Base-by-base conservation (phyloP, 768 basidiomycete species). In the Rubroboletus satanas region DNA sequence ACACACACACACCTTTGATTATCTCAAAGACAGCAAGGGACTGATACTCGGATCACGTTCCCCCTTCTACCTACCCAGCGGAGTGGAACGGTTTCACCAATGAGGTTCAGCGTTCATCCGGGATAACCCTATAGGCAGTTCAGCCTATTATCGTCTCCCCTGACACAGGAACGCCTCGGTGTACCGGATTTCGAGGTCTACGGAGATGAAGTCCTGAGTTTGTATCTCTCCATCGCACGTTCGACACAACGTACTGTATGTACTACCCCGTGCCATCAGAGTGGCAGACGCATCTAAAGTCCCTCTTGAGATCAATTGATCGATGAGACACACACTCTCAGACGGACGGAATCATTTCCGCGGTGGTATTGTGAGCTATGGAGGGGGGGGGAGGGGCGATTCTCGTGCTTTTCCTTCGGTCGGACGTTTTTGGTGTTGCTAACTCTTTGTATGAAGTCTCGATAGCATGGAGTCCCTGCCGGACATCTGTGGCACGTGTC, bases 151-250 rank as follows among this genome's bases (percentile, higher is more conserved):
- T 46, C 5, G 11, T 4, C 3, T 1, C 58, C 55, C 62, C 58
- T 56, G 55, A 26, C 21, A 54, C 59, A 66, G 67, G 66, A 67
- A 67, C 62, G 44, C 66, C 66, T 67, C 66, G 66, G 66, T 54
- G 43, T 44, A 49, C 36, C 67, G 66, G 67, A 57, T 49, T 50
- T 59, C 67, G 66, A 56, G 49, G 51, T 44, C 28, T 59, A 43
- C 66, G 66, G 66, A 67, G 56, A 67, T 67, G 67, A 67, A 67
- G 45, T 17, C 52, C 57, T 28, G 21, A 55, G 49, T 52, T 56
- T 61, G 56, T 47, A 57, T 54, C 55, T 58, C 37, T 54, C 41
- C 50, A 62, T 69, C 65, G 57, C 67, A 64, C 62, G 64, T 69
- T 67, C 57, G 59, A 26, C 33, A 26, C 59, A 54, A 55, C 57